Conservation (phyloP, 1,139 yeast species). For the Taiozyma sp. region DNA sequence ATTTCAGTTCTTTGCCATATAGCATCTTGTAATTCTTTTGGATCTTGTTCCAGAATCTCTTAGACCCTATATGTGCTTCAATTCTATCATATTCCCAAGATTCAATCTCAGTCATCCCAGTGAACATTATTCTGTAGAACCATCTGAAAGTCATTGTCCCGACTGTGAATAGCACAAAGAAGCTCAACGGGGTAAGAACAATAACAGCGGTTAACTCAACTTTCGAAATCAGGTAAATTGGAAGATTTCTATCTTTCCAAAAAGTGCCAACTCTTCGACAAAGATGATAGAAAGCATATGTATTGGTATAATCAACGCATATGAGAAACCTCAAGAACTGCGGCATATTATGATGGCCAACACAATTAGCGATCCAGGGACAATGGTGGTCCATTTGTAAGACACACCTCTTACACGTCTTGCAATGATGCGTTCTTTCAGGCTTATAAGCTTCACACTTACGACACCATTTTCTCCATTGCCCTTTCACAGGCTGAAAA, state of each 20-base stretch:
- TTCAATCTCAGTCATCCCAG: conserved; percentile 91
- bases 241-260: conserved; percentile 52
- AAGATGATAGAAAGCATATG: conserved; percentile 43
- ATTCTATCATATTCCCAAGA: conserved; percentile 88
- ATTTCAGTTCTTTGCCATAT: conserved; percentile 42
- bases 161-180: conserved; percentile 57
- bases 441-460: conserved; percentile 70
- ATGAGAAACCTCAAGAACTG: conserved; percentile 76
- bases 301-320: conserved; percentile 60
- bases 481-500: conserved; percentile 33
- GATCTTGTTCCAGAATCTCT: conserved; percentile 48
- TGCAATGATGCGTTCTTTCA: conserved; percentile 78
- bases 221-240: conserved; percentile 53
- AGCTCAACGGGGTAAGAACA: conserved; percentile 48
- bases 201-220: conserved; percentile 54
- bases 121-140: conserved; percentile 44
- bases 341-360: conserved; percentile 75
- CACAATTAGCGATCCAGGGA: conserved; percentile 87
- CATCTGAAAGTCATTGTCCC: conserved; percentile 59
- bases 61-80: conserved; percentile 55
- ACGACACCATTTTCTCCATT: conserved; percentile 59
- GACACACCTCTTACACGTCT: conserved; percentile 56
- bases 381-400: conserved; percentile 84
- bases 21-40: conserved; percentile 40
- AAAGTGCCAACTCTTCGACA: conserved; percentile 37